These are phyloP conservation scores for Gaeumannomyces tritici DNA, from an alignment of 2,329 filamentous ascomycete genomes.

Conservation along the genomic window DNA sequence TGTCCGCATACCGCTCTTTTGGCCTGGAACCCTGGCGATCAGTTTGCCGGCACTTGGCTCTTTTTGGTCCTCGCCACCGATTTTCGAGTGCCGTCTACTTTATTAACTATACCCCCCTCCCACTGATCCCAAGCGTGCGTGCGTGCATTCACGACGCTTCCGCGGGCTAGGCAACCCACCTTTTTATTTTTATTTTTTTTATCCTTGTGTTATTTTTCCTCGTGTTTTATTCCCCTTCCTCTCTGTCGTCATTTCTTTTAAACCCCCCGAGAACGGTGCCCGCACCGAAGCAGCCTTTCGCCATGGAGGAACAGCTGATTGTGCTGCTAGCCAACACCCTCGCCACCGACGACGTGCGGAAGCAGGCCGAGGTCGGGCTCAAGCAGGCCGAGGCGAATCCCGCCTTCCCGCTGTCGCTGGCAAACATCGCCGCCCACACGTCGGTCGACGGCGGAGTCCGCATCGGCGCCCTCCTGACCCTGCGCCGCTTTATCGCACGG, in stretches of 20 bases:
- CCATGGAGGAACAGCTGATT: constrained; percentile 63
- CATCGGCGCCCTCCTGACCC: constrained; percentile 69
- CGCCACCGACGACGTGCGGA: constrained; percentile 64
- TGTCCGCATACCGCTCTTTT: neutral
- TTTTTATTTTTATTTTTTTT: neutral
- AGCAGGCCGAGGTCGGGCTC: constrained; percentile 78
- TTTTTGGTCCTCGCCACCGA: neutral
- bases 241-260: neutral
- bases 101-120: neutral
- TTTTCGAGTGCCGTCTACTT: neutral
- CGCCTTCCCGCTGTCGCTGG: constrained; percentile 69
- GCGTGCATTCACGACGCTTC: neutral
- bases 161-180: neutral
- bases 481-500: constrained; percentile 74
- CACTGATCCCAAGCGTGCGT: neutral
- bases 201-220: no score
- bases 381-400: constrained; percentile 58
- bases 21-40: neutral
- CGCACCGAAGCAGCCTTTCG: constrained; percentile 9
- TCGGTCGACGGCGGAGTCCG: constrained; percentile 66
- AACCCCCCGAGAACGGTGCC: neutral
- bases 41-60: neutral
- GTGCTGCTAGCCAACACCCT: constrained; percentile 79
- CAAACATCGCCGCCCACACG: constrained; percentile 69
- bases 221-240: neutral